phyloP scores from a whole-genome alignment of 768 basidiomycete species.

The Pleurotus giganteus region DNA sequence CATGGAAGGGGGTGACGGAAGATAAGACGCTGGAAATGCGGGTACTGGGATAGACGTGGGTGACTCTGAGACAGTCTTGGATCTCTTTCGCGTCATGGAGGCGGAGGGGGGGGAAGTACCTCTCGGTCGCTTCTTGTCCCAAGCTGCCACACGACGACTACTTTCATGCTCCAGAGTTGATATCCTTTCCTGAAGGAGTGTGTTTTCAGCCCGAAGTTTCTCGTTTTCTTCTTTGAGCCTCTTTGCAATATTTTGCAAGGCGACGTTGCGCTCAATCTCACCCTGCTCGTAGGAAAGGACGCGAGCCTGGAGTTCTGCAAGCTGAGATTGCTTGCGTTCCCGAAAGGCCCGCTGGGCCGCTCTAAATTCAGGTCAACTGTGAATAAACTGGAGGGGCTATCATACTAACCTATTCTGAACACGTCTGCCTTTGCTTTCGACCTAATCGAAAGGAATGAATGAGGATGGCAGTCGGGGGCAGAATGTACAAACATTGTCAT shows the following conservation, averaged over 20 bases:
- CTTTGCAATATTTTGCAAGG: slow-evolving; percentile 80
- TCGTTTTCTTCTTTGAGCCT: slow-evolving; percentile 88
- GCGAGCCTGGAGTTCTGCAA: slow-evolving; percentile 84
- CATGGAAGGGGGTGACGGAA: slow-evolving; percentile 45
- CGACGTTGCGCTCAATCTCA: slow-evolving; percentile 86
- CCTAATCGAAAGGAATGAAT: slow-evolving; percentile 21
- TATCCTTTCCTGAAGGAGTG: slow-evolving; percentile 51
- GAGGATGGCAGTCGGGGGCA: neutral
- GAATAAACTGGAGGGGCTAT: neutral
- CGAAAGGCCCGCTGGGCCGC: slow-evolving; percentile 89
- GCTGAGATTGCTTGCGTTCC: slow-evolving; percentile 85
- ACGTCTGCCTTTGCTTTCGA: slow-evolving; percentile 62
- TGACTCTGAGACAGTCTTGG: slow-evolving; percentile 28
- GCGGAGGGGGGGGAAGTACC: slow-evolving; percentile 45
- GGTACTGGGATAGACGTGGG: slow-evolving; percentile 28
- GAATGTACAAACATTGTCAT: slow-evolving; percentile 44
- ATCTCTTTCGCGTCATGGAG: slow-evolving; percentile 28
- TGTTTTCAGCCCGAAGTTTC: slow-evolving; percentile 65
- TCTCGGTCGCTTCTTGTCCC: slow-evolving; percentile 59
- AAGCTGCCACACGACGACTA: slow-evolving; percentile 20
- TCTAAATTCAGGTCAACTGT: slow-evolving; percentile 34
- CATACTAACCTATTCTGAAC: slow-evolving; percentile 68
- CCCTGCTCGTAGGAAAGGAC: slow-evolving; percentile 85
- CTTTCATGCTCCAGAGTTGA: slow-evolving; percentile 37
- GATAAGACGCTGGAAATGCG: slow-evolving; percentile 34